These are phyloP conservation scores for Huntiella omanensis DNA, from an alignment of 2,329 filamentous ascomycete genomes.

Conservation along the genomic window DNA sequence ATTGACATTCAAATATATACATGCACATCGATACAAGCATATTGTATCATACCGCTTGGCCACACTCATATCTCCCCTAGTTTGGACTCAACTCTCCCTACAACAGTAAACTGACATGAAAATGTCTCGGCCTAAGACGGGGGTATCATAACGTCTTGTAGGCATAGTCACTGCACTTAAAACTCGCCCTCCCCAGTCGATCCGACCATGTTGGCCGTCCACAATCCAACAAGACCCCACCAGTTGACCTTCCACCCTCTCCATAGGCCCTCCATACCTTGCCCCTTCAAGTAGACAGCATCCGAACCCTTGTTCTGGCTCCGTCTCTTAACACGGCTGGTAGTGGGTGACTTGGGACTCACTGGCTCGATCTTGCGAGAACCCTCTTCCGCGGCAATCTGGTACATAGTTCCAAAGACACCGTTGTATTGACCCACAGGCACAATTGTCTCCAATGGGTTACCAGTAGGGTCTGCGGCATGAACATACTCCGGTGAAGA, in stretches of 20 bases:
- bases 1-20: neutral
- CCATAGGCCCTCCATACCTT: conserved; percentile 50
- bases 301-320: conserved; percentile 18
- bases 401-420: conserved; percentile 81
- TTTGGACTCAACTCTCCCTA: no score
- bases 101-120: no score
- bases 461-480: conserved; percentile 26
- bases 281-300: conserved; percentile 36
- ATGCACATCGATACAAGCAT: neutral
- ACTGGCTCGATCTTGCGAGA: conserved; percentile 25
- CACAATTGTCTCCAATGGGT: conserved; percentile 52
- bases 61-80: no score
- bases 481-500: conserved; percentile 31
- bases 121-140: neutral
- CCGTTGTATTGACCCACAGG: conserved; percentile 65
- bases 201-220: conserved; percentile 47
- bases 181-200: conserved; percentile 43
- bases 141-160: conserved; percentile 2
- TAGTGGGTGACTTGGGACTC: conserved; percentile 3
- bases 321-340: conserved; percentile 1
- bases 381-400: conserved; percentile 71
- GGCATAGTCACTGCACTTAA: conserved; percentile 17
- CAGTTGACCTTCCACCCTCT: conserved; percentile 61
- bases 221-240: conserved; percentile 58
- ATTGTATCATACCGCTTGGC: no score